Conservation (phyloP, 2,329 filamentous ascomycete genomes). For the Alternaria sp. region DNA sequence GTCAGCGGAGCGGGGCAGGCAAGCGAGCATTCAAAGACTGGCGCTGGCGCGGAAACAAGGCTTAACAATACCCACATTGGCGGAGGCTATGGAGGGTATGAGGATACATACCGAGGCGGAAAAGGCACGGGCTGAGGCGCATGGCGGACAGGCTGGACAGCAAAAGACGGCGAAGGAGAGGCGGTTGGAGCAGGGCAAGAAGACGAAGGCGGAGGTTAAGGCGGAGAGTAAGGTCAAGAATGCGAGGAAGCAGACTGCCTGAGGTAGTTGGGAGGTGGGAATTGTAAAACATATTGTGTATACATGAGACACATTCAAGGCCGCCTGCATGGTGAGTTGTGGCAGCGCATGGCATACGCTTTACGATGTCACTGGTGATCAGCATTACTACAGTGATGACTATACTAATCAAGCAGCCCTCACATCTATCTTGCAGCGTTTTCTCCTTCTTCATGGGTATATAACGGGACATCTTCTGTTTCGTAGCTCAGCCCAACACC, state of each 20-base stretch:
- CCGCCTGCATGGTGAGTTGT: background rate
- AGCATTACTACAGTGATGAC: background rate
- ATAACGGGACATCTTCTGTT: background rate
- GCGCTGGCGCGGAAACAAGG: conserved; percentile 36
- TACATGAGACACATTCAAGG: background rate
- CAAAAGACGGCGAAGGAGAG: conserved; percentile 34
- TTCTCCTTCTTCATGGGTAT: background rate
- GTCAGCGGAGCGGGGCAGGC: conserved; percentile 48
- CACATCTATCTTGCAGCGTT: background rate
- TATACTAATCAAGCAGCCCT: too few relatives aligned
- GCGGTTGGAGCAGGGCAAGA: conserved; percentile 30
- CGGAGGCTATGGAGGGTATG: conserved; percentile 40
- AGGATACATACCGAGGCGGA: conserved; percentile 27
- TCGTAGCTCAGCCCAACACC: background rate
- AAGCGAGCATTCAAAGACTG: conserved; percentile 36
- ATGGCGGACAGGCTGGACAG: conserved; percentile 37
- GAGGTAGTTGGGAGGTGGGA: background rate
- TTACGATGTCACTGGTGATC: background rate
- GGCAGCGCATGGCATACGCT: background rate
- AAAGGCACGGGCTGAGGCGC: conserved; percentile 28
- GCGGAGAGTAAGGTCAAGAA: conserved; percentile 32
- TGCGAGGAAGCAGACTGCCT: conserved; percentile 28
- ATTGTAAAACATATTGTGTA: conserved; percentile 5
- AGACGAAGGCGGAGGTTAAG: conserved; percentile 31
- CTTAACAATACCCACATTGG: conserved; percentile 35